These are phyloP conservation scores for Capsicum pubescens DNA, from an alignment of 257 asterid genomes.

Conservation along the genomic window DNA sequence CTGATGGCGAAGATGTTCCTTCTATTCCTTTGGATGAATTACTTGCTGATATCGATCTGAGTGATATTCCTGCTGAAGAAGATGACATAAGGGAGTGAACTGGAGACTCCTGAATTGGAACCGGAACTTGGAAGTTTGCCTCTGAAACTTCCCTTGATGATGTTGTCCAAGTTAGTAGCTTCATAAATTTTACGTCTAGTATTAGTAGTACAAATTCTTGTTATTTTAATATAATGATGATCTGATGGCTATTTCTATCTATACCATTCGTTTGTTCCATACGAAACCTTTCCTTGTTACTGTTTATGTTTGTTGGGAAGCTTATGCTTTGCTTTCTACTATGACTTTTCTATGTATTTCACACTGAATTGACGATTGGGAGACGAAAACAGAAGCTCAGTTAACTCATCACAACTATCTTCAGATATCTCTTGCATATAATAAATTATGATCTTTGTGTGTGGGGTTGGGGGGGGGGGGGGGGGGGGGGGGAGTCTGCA, in stretches of 20 bases:
- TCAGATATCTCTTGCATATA: too few relatives aligned
- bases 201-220: neutral
- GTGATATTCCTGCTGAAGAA: slow-evolving; percentile 30
- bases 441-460: too few relatives aligned
- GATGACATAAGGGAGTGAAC: slow-evolving; percentile 41
- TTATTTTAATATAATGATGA: neutral
- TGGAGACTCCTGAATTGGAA: neutral
- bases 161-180: slow-evolving; percentile 10
- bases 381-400: too few relatives aligned
- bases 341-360: too few relatives aligned
- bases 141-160: neutral
- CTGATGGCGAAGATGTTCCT: slow-evolving; percentile 44
- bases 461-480: too few relatives aligned
- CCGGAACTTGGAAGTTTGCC: slow-evolving; percentile 11
- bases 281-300: neutral
- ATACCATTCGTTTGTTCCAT: neutral
- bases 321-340: too few relatives aligned
- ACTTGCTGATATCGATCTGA: slow-evolving; percentile 46
- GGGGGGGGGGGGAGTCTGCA: neutral
- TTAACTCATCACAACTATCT: too few relatives aligned
- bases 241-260: neutral
- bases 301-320: neutral
- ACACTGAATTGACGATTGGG: too few relatives aligned
- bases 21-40: slow-evolving; percentile 45
- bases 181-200: neutral